These are phyloP conservation scores for Galerina marginata DNA, from an alignment of 768 basidiomycete genomes.

Conservation along the genomic window DNA sequence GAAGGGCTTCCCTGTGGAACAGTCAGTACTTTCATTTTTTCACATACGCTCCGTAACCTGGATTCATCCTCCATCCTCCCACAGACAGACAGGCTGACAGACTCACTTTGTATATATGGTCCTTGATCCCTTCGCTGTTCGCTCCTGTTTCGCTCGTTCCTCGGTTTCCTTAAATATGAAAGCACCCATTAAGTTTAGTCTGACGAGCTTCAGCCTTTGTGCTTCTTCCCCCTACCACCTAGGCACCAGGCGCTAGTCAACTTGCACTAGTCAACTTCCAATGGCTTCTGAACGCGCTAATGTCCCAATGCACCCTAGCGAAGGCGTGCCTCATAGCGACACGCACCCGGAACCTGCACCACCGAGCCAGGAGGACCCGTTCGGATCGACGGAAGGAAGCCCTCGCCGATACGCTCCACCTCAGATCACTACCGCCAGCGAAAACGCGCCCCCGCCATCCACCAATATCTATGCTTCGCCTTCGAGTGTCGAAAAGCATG, in stretches of 20 bases:
- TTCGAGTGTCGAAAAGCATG: background rate
- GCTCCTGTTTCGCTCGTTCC: no score
- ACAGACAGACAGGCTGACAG: no score
- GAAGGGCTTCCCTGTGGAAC: background rate
- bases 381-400: background rate
- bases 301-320: background rate
- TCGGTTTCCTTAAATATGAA: no score
- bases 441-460: background rate
- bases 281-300: slow-evolving; percentile 9
- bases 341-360: background rate
- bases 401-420: background rate
- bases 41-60: no score
- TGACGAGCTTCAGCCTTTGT: no score
- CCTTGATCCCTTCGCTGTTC: no score
- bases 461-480: background rate
- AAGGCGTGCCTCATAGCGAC: background rate
- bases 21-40: no score
- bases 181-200: no score
- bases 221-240: no score
- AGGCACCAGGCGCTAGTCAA: no score
- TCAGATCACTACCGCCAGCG: background rate
- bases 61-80: no score
- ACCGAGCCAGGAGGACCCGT: background rate
- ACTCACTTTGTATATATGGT: no score
- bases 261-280: background rate